Evolutionary conservation across 2,329 filamentous ascomycete species (phyloP), one percentile per base, ranked within the genome.

Genomic region (Triangularia verruculosa): DNA sequence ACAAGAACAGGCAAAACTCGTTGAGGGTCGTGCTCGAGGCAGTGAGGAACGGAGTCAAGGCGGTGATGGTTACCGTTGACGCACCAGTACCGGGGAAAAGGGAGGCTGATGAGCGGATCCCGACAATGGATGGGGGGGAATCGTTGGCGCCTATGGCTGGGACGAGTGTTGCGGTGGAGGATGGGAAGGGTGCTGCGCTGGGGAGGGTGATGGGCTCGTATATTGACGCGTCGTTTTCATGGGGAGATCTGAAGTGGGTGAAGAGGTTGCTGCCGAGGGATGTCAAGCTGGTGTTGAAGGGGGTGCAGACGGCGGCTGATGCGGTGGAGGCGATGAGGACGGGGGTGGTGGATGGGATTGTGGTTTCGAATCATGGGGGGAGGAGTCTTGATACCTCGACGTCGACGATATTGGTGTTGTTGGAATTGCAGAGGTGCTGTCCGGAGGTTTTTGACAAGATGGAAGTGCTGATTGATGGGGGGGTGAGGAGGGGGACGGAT

Each of bases 331-430:
- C 86, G 1, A 80, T 87, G 34, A 80, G 88, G 59, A 71, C 80
- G 12, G 88, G 86, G 0, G 83, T 85, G 20, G 39, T 47, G 2
- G 85, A 91, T 67, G 89, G 86, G 0, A 89, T 92, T 56, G 81
- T 92, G 1, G 78, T 92, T 1, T 85, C 82, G 13, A 92, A 92
- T 68, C 89, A 92, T 72, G 89, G 89, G 1, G 89, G 89, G 0
- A 75, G 89, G 43, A 80, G 76, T 59, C 70, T 81, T 1, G 82
- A 85, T 63, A 84, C 72, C 68, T 77, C 79, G 0, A 80, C 83
- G 2, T 77, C 87, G 0, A 80, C 83, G 0, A 78, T 90, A 28
- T 72, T 89, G 32, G 80, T 86, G 0, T 71, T 90, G 3, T 74
- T 90, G 0, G 87, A 91, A 74, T 78, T 90, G 65, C 86, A 86